These are phyloP conservation scores for Saccharomycopsis microspora DNA, from an alignment of 805 yeast species.

Conservation along the genomic window DNA sequence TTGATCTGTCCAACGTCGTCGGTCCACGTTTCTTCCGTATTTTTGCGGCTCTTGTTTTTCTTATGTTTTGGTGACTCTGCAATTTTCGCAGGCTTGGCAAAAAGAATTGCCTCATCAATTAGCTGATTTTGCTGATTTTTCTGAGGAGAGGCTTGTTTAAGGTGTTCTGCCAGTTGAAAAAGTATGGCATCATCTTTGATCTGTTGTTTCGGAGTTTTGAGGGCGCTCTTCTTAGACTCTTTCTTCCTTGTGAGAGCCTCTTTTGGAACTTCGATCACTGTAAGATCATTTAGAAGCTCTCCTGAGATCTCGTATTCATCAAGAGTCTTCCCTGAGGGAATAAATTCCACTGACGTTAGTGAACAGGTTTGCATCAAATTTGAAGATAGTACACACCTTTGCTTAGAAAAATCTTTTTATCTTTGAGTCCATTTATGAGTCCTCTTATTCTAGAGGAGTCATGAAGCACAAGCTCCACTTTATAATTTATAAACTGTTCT, in stretches of 20 bases:
- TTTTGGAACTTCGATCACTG: conserved; percentile 42
- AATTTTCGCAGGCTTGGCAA: conserved; percentile 17
- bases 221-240: conserved; percentile 18
- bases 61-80: conserved; percentile 10
- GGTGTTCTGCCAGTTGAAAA: conserved; percentile 6
- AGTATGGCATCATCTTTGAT: conserved; percentile 4
- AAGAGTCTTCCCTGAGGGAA: conserved; percentile 13
- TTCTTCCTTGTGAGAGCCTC: conserved; percentile 17
- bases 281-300: conserved; percentile 37
- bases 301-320: conserved; percentile 22
- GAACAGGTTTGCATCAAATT: not conserved
- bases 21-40: conserved; percentile 33
- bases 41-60: conserved; percentile 9
- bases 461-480: conserved; percentile 32
- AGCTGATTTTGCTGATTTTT: not conserved
- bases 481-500: conserved; percentile 33
- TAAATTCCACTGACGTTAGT: conserved; percentile 10
- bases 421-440: conserved; percentile 29
- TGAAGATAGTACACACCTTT: conserved; percentile 22
- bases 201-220: conserved; percentile 12
- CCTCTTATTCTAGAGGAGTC: conserved; percentile 31
- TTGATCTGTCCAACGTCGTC: conserved; percentile 39
- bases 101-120: conserved; percentile 24
- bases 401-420: conserved; percentile 27
- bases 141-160: not conserved